Percentiles rank a stretch among this genome's conserved stretches.
Evolutionary conservation across 176 grass and related monocot genomes (phyloP).

Genomic region (Coix lacrymajobi): DNA sequence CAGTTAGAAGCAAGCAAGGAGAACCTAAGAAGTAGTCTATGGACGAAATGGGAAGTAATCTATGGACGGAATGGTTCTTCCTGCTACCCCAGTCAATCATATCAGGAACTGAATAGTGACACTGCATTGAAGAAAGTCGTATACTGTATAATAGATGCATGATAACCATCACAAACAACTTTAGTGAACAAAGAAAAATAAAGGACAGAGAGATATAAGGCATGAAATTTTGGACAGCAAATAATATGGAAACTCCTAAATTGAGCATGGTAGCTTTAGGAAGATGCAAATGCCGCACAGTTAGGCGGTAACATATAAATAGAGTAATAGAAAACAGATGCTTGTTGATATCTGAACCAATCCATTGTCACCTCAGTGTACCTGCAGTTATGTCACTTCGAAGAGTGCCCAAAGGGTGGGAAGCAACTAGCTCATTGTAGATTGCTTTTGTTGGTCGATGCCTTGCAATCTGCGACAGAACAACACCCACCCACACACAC

Average conservation of each 20-base stretch:
- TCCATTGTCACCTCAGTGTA: neutral
- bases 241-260: neutral
- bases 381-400: conserved; percentile 27
- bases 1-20: too few relatives aligned
- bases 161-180: neutral
- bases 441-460: conserved; percentile 18
- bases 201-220: neutral
- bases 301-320: neutral
- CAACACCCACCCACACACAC: neutral
- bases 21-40: too few relatives aligned
- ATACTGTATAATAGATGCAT: neutral
- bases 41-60: too few relatives aligned
- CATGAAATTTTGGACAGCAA: neutral
- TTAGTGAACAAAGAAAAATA: neutral
- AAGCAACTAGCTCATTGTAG: conserved; percentile 29
- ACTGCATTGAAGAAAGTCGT: neutral
- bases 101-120: neutral
- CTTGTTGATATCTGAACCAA: neutral
- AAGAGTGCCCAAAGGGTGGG: conserved; percentile 10
- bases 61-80: too few relatives aligned
- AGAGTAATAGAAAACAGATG: neutral
- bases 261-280: neutral
- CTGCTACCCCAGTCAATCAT: too few relatives aligned
- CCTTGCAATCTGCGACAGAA: conserved; percentile 27
- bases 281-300: neutral